Evolutionary conservation across 495 filamentous ascomycete genomes (phyloP).

Genomic region (Penicillium silybi): DNA sequence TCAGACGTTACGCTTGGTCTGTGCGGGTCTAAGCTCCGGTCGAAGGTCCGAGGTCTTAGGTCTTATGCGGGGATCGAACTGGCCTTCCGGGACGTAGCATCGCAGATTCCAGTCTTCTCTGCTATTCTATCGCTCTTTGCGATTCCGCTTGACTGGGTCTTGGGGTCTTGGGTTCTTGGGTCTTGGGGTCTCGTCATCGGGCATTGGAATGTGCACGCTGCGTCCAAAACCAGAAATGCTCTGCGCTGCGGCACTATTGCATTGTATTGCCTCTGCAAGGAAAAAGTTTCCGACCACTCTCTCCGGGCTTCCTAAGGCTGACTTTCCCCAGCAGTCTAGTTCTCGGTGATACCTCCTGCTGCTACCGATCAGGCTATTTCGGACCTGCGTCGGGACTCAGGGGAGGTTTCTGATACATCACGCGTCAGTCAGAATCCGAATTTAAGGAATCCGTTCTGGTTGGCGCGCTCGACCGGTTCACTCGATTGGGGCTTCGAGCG

Average conservation of each 20-base stretch:
- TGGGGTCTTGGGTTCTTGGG: background rate
- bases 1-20: conserved; percentile 12
- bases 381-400: conserved; percentile 19
- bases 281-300: background rate
- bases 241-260: background rate
- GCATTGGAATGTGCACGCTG: conserved; percentile 17
- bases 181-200: conserved; percentile 8
- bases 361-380: background rate
- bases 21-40: conserved; percentile 1
- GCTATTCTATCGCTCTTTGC: conserved; percentile 13
- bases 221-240: background rate
- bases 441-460: conserved; percentile 6
- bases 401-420: conserved; percentile 34
- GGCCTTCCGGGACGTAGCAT: conserved; percentile 13
- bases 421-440: conserved; percentile 27
- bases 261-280: background rate
- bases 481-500: background rate
- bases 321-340: background rate
- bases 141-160: background rate
- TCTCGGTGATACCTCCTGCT: background rate
- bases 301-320: background rate
- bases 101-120: conserved; percentile 12
- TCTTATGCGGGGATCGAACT: background rate
- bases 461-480: background rate
- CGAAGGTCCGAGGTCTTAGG: too few species aligned